These are phyloP conservation scores for Pichia sp. DNA, from an alignment of 1,139 yeast genomes.

Conservation along the genomic window DNA sequence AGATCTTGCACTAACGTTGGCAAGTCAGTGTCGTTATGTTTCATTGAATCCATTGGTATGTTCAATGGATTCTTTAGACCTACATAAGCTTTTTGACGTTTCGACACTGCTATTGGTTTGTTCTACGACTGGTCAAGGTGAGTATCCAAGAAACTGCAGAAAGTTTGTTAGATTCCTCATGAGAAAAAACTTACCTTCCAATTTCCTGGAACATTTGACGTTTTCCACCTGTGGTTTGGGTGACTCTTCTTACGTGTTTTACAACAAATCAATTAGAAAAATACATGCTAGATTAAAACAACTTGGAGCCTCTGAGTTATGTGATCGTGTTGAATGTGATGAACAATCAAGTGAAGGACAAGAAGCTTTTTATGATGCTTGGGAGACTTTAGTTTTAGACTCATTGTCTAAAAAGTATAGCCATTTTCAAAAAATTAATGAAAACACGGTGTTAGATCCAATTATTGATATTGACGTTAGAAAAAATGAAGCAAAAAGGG, in stretches of 20 bases:
- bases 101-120: slow-evolving; percentile 38
- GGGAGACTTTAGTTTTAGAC: slow-evolving; percentile 52
- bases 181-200: slow-evolving; percentile 55
- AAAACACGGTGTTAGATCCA: slow-evolving; percentile 37
- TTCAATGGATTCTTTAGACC: slow-evolving; percentile 57
- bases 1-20: slow-evolving; percentile 68
- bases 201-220: slow-evolving; percentile 51
- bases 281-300: slow-evolving; percentile 70
- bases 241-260: slow-evolving; percentile 86
- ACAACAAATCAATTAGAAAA: slow-evolving; percentile 78
- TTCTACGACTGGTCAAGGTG: slow-evolving; percentile 96
- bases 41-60: slow-evolving; percentile 44
- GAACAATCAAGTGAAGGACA: slow-evolving; percentile 75
- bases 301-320: slow-evolving; percentile 70
- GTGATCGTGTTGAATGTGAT: slow-evolving; percentile 80
- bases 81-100: slow-evolving; percentile 41
- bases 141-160: slow-evolving; percentile 69
- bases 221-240: slow-evolving; percentile 86
- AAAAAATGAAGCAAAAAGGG: background rate
- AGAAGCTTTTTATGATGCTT: slow-evolving; percentile 69
- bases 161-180: slow-evolving; percentile 69
- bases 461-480: slow-evolving; percentile 28
- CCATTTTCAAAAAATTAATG: slow-evolving; percentile 26
- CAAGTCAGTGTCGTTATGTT: slow-evolving; percentile 46
- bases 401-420: slow-evolving; percentile 27